Percentiles rank a stretch among this genome's conserved stretches.
Conservation (phyloP, 2,329 filamentous ascomycete genomes). For the Huntiella bhutanensis region DNA sequence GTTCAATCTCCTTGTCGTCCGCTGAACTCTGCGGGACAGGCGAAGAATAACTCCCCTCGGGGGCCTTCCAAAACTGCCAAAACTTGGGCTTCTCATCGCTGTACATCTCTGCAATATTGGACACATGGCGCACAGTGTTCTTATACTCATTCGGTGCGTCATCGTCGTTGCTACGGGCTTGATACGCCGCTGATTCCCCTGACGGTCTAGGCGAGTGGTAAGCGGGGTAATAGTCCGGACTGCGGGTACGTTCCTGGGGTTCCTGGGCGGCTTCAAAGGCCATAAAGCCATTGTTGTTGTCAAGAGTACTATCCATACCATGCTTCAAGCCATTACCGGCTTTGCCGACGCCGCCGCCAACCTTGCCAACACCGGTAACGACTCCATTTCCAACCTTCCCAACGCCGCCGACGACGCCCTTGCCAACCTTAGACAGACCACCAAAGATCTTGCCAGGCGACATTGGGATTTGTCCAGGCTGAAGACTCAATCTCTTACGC, state of each 20-base stretch:
- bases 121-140: slow-evolving; percentile 34
- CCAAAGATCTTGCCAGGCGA: slow-evolving; percentile 16
- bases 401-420: slow-evolving; percentile 8
- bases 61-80: slow-evolving; percentile 48
- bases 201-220: slow-evolving; percentile 7
- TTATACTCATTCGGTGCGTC: slow-evolving; percentile 14
- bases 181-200: slow-evolving; percentile 3
- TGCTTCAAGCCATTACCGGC: slow-evolving; percentile 29
- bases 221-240: slow-evolving; percentile 13
- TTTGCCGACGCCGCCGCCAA: slow-evolving; percentile 17
- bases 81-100: slow-evolving; percentile 28
- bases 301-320: slow-evolving; percentile 32
- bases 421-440: slow-evolving; percentile 15
- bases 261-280: slow-evolving; percentile 15
- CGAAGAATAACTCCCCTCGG: slow-evolving; percentile 39
- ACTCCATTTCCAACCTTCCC: slow-evolving; percentile 8
- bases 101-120: slow-evolving; percentile 31
- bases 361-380: slow-evolving; percentile 16
- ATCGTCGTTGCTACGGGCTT: slow-evolving; percentile 5
- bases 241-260: slow-evolving; percentile 10
- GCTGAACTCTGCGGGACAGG: slow-evolving; percentile 40
- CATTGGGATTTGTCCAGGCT: slow-evolving; percentile 15
- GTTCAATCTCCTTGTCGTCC: slow-evolving; percentile 17
- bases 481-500: slow-evolving; percentile 6
- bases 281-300: slow-evolving; percentile 35